Evolutionary conservation across 768 basidiomycete genomes (phyloP), one percentile per base, ranked within the genome.

Genomic region (Tylopilus sp.): DNA sequence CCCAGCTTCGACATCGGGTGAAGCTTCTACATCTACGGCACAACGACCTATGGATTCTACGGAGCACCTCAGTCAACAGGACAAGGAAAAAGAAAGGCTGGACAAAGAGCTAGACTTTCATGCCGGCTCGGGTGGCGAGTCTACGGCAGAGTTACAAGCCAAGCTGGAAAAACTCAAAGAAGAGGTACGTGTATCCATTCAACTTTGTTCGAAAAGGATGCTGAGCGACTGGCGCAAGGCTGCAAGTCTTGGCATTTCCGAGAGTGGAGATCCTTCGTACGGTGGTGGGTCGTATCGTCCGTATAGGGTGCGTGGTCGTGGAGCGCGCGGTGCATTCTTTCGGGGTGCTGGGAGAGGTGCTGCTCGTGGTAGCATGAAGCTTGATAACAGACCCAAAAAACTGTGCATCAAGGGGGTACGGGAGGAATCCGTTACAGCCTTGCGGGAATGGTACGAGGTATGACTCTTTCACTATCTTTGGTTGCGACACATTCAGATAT

Each of bases 371-470:
- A 91, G 84, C 60, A 88, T 95, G 86, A 88, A 88, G 63, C 79
- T 97, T 25, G 93, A 97, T 68, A 92, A 94, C 62, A 82, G 93
- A 17, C 88, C 93, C 10, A 88, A 84, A 72, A 85, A 81, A 68
- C 71, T 97, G 21, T 69, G 87, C 20, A 73, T 97, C 25, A 86
- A 89, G 62, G 88, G 86, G 33, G 80, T 80, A 9, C 69, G 74
- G 31, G 76, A 78, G 18, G 73, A 73, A n/a, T 73, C 73, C 26
- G 55, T 82, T 28, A 81, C 85, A 54, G 76, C 79, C 6, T 71
- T 94, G 52, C 81, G 79, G 55, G 84, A 89, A 58, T 95, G 90
- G 88, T 95, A 86, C 65, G 88, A 91, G 78, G 84, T 88, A 62
- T 20, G 71, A 57, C 47, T 38, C 4, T 21, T 17, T 10, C 10